Evolutionary conservation across 805 yeast genomes (phyloP).

Genomic region (Saturnispora silvae): DNA sequence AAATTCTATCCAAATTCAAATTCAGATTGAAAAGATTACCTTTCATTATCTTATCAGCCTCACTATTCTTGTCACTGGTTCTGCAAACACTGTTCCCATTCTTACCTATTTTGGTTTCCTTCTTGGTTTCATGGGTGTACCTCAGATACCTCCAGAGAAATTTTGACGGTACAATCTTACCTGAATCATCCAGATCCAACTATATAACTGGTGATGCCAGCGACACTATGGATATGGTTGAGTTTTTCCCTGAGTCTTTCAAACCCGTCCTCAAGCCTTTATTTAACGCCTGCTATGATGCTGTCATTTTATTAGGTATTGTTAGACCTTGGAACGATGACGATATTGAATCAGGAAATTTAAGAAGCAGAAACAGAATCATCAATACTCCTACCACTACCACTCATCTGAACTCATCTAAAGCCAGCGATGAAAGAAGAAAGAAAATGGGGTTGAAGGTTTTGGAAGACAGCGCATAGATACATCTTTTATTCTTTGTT

Average conservation of each 20-base stretch:
- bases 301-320: constrained; percentile 34
- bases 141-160: constrained; percentile 65
- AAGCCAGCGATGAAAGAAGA: constrained; percentile 61
- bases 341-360: constrained; percentile 63
- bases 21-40: constrained; percentile 16
- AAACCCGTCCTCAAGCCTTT: constrained; percentile 43
- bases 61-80: constrained; percentile 26
- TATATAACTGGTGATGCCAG: constrained; percentile 73
- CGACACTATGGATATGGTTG: constrained; percentile 73
- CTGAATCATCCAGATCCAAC: constrained; percentile 19
- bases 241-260: constrained; percentile 66
- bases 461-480: constrained; percentile 39
- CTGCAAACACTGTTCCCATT: constrained; percentile 36
- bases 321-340: constrained; percentile 56
- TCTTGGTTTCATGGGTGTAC: constrained; percentile 64
- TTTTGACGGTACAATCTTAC: constrained; percentile 22
- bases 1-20: constrained; percentile 28
- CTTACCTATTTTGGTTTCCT: constrained; percentile 47
- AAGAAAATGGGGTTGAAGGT: constrained; percentile 70
- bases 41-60: constrained; percentile 11
- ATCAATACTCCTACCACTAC: constrained; percentile 15
- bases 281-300: constrained; percentile 33
- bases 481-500: background rate
- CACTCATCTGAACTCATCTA: constrained; percentile 10
- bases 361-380: constrained; percentile 56